Conservation (phyloP, 2,329 filamentous ascomycete genomes). For the Geosmithia putterillii region DNA sequence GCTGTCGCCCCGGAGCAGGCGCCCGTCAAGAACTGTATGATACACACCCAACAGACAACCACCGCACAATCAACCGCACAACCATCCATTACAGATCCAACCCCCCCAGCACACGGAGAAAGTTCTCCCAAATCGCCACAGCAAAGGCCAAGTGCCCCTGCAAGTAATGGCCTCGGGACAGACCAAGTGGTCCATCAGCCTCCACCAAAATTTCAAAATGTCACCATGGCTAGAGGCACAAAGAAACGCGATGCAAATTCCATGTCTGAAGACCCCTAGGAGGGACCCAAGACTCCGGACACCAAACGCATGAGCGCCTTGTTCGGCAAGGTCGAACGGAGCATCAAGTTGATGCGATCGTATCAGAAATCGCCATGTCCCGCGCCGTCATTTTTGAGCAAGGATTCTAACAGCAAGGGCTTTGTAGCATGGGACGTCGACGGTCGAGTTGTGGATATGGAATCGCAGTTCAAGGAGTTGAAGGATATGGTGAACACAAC, state of each 20-base stretch:
- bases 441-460: conserved; percentile 62
- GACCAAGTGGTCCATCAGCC: conserved; percentile 35
- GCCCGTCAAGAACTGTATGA: conserved; percentile 22
- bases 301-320: conserved; percentile 16
- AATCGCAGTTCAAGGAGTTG: conserved; percentile 59
- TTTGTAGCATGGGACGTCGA: conserved; percentile 71
- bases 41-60: conserved; percentile 3
- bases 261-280: conserved; percentile 15
- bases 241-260: background rate
- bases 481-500: conserved; percentile 61
- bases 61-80: conserved; percentile 5
- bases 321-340: conserved; percentile 17
- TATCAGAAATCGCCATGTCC: conserved; percentile 28
- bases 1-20: conserved; percentile 16
- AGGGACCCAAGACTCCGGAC: conserved; percentile 18
- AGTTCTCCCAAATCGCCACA: conserved; percentile 24
- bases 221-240: background rate
- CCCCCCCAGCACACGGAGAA: conserved; percentile 22
- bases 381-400: conserved; percentile 48
- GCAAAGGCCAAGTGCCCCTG: conserved; percentile 26
- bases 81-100: conserved; percentile 12
- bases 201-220: conserved; percentile 4
- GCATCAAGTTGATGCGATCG: conserved; percentile 20
- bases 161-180: conserved; percentile 13
- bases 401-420: conserved; percentile 56